phyloP scores from a whole-genome alignment of 2,329 filamentous ascomycete genomes.

The Colletotrichum tropicicola region DNA sequence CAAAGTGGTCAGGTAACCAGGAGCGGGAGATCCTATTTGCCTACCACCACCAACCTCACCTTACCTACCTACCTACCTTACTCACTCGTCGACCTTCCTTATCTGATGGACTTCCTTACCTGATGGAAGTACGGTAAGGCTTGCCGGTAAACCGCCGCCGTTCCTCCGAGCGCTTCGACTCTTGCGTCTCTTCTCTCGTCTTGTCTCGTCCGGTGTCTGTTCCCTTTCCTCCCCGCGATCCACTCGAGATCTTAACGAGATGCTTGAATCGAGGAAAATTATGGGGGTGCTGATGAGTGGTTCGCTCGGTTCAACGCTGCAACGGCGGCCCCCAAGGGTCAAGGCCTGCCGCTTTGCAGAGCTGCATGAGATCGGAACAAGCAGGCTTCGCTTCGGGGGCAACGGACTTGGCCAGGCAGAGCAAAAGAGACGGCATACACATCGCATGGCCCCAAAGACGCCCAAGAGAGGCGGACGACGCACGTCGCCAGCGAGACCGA shows the following conservation, averaged over 20 bases:
- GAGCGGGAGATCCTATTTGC: not conserved
- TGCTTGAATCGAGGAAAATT: slow-evolving; percentile 28
- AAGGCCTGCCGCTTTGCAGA: not conserved
- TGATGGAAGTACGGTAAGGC: not conserved
- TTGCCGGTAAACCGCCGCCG: slow-evolving; percentile 21
- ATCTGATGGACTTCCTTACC: not conserved
- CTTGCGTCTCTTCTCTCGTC: not conserved
- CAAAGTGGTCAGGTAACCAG: no score
- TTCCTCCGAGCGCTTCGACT: not conserved
- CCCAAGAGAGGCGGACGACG: not conserved
- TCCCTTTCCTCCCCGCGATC: slow-evolving; percentile 21
- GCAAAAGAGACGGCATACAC: not conserved
- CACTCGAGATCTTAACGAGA: slow-evolving; percentile 30
- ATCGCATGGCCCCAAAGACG: not conserved
- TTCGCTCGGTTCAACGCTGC: slow-evolving; percentile 11
- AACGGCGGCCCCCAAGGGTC: slow-evolving; percentile 1
- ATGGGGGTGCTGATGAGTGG: slow-evolving; percentile 12
- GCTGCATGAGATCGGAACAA: slow-evolving; percentile 15
- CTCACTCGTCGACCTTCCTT: not conserved
- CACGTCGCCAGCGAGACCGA: no score
- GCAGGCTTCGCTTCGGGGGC: not conserved
- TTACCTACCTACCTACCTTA: no score
- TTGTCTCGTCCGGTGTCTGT: slow-evolving; percentile 4
- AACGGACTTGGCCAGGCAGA: not conserved
- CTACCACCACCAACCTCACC: not conserved